Conservation (phyloP, 345 rosid species). For the Erucastrum elatum region DNA sequence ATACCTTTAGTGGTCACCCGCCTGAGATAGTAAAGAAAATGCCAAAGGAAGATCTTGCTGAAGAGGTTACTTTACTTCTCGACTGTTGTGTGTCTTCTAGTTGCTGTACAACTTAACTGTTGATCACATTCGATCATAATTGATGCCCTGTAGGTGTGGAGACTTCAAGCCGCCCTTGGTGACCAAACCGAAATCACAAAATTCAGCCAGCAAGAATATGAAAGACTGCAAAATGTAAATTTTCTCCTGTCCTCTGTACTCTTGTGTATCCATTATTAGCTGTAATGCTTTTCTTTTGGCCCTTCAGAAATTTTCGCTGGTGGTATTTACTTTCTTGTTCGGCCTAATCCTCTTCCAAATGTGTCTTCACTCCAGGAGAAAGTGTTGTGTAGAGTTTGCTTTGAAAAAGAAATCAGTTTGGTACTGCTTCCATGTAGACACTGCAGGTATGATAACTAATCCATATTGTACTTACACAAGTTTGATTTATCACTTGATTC, state of each 20-base stretch:
- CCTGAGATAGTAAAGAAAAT: conserved; percentile 94
- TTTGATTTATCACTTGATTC: not conserved
- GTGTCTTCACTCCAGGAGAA: conserved; percentile 64
- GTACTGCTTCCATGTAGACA: conserved; percentile 97
- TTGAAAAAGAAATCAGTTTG: conserved; percentile 79
- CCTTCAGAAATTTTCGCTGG: not conserved
- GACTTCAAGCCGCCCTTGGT: conserved; percentile 98
- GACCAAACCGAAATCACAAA: conserved; percentile 94
- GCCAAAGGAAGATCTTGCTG: conserved; percentile 96
- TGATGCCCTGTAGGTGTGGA: conserved; percentile 70
- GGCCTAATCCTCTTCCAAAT: conserved; percentile 9
- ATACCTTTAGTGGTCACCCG: conserved; percentile 91
- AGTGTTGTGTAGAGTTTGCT: conserved; percentile 94
- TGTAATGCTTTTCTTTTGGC: no score
- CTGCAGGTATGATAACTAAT: conserved; percentile 57
- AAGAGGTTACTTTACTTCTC: conserved; percentile 60
- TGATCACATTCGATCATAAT: not conserved
- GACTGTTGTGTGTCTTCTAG: conserved; percentile 11
- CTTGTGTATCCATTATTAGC: not conserved
- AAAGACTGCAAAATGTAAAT: conserved; percentile 88
- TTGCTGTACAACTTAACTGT: not conserved
- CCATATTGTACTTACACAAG: not conserved
- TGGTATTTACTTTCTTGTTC: not conserved
- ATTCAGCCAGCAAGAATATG: conserved; percentile 88
- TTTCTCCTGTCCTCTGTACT: not conserved